Conservation (phyloP, 331 rosid species). For the Quercus tomentella region DNA sequence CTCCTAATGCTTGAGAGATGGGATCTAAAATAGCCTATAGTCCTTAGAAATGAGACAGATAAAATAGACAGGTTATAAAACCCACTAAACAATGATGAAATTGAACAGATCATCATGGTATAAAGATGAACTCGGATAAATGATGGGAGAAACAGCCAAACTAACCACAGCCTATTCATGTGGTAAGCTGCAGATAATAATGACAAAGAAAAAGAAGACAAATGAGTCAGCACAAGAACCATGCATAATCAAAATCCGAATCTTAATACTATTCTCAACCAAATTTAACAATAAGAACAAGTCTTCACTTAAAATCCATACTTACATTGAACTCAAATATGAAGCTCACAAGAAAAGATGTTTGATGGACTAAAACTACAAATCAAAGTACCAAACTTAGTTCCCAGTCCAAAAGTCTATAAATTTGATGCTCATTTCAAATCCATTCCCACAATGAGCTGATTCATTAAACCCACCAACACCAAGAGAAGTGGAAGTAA, state of each 20-base stretch:
- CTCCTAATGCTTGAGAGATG: background rate
- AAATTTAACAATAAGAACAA: background rate
- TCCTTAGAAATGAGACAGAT: background rate
- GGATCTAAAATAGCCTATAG: background rate
- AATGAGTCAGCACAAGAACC: background rate
- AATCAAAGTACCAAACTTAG: background rate
- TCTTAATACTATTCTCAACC: background rate
- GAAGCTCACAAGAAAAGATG: conserved; percentile 21
- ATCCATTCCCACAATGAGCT: background rate
- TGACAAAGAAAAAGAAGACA: background rate
- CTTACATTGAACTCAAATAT: conserved; percentile 22
- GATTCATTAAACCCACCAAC: background rate
- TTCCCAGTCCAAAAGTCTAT: background rate
- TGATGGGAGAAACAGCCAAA: background rate
- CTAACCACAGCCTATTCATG: background rate
- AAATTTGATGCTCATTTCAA: conserved; percentile 14
- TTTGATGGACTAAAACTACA: conserved; percentile 21
- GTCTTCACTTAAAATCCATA: conserved; percentile 29
- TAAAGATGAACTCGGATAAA: background rate
- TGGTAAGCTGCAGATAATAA: background rate
- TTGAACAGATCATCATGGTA: background rate
- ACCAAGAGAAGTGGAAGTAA: conserved; percentile 6
- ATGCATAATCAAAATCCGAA: background rate
- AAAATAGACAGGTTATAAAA: background rate
- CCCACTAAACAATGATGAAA: background rate